Conservation (phyloP, 208 protist genomes). For the Leishmania tropica region DNA sequence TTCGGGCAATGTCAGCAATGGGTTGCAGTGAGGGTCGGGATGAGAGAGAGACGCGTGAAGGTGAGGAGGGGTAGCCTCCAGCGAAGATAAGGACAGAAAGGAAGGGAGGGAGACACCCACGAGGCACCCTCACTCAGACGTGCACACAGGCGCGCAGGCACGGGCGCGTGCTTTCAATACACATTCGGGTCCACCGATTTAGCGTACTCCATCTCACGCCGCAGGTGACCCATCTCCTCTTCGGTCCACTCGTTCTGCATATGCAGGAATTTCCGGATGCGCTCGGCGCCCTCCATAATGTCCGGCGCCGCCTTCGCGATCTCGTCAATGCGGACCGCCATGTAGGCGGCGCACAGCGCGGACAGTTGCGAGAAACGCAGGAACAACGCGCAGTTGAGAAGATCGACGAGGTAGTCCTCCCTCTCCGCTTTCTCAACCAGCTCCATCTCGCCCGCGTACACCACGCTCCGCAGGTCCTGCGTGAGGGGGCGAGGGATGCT, state of each 20-base stretch:
- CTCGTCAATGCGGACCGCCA: conserved; percentile 59
- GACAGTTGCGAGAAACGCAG: conserved; percentile 53
- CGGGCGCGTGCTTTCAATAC: conserved; percentile 30
- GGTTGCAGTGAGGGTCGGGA: not conserved
- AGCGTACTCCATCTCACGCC: conserved; percentile 74
- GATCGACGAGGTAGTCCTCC: conserved; percentile 38
- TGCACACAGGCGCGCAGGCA: not conserved
- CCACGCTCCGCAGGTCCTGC: conserved; percentile 27
- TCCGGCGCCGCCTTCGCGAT: conserved; percentile 52
- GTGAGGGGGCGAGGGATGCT: conserved; percentile 56
- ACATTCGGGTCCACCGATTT: conserved; percentile 58
- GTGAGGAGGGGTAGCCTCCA: not conserved
- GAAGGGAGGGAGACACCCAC: not conserved
- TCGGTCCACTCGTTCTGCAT: conserved; percentile 80
- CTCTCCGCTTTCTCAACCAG: conserved; percentile 46
- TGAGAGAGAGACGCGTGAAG: not conserved
- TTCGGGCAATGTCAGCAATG: not conserved
- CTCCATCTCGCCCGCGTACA: conserved; percentile 43
- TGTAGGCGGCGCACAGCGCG: conserved; percentile 56
- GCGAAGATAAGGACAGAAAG: not conserved
- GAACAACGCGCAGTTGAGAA: conserved; percentile 54
- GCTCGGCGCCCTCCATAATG: conserved; percentile 75
- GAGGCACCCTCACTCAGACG: not conserved
- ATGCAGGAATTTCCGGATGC: conserved; percentile 54
- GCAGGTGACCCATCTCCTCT: conserved; percentile 68